These are phyloP conservation scores for Phycomyces blakesleeanus DNA, from an alignment of 192 early-diverging fungal genomes.

Conservation along the genomic window DNA sequence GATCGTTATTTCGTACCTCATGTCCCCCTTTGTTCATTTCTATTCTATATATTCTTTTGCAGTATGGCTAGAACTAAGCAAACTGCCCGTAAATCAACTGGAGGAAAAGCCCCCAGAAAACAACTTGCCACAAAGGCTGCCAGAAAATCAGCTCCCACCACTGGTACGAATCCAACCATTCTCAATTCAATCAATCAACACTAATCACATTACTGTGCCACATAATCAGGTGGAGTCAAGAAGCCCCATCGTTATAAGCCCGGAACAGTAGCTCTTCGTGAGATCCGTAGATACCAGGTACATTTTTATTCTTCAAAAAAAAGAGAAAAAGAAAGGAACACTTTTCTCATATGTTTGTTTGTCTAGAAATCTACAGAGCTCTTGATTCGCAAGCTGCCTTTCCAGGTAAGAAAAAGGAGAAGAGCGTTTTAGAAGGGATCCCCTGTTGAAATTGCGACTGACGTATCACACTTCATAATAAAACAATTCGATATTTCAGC, in stretches of 20 bases:
- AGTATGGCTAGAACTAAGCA: conserved; percentile 76
- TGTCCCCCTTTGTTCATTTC: conserved; percentile 12
- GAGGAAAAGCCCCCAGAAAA: conserved; percentile 96
- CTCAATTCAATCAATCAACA: background rate
- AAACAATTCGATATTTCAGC: conserved; percentile 23
- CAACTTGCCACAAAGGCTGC: conserved; percentile 95
- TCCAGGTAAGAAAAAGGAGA: conserved; percentile 53
- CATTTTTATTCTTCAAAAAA: background rate
- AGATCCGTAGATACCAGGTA: conserved; percentile 87
- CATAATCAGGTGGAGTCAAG: conserved; percentile 77
- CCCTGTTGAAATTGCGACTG: background rate
- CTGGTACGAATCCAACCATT: conserved; percentile 40
- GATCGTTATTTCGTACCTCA: background rate
- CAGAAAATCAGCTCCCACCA: conserved; percentile 88
- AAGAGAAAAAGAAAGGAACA: too few species aligned
- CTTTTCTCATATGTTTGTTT: conserved; percentile 11
- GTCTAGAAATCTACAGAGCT: conserved; percentile 86
- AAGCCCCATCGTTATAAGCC: conserved; percentile 84
- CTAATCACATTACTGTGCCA: background rate
- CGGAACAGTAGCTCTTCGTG: conserved; percentile 87
- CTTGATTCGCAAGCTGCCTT: conserved; percentile 89
- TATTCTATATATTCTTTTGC: conserved; percentile 2
- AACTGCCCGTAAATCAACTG: conserved; percentile 98
- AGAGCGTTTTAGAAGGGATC: background rate
- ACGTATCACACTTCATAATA: background rate